Base-by-base conservation (phyloP, 768 basidiomycete genomes). In the Suillus subluteus region DNA sequence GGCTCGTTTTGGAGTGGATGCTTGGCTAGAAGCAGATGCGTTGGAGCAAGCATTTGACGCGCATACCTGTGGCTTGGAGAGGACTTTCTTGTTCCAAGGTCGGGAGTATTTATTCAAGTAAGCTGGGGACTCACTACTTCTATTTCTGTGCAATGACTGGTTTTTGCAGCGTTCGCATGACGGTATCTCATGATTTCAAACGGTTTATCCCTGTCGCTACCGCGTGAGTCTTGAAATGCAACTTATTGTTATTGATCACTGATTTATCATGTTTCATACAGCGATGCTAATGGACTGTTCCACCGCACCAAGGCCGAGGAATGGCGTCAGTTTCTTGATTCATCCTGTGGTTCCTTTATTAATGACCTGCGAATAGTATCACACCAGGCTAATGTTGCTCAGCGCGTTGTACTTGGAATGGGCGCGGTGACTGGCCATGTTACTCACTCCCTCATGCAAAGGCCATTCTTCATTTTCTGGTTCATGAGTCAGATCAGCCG, bases 381-480 rank as follows among this genome's bases (percentile, higher is more conserved):
- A 7, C 88, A 89, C 73, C 89, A 91, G 73, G 82, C 83, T 32
- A 79, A 76, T 37, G 83, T 92, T 21, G 87, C 87, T 35, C 82
- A 86, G 64, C 84, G 86, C 40, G 82, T 88, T 37, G 86, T 90
- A 81, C 76, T 79, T 38, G 88, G 87, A 11, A 78, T 91, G 54
- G 82, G 85, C 63, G 82, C 83, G 3, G 82, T 91, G 68, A 91
- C 90, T 11, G 89, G 88, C 3, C 73, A 78, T 58, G 72, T 73
- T 26, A 70, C 76, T 48, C 83, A 86, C 66, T 74, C 82, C 40
- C 75, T 92, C 30, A 79, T 86, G 3, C 80, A 84, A 18, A 79
- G 90, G 65, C 91, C 91, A 12, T 89, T 89, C 73, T 89, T 87
- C 73, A 81, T 87, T 30, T 90, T 90, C 74, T 91, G 89, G 90